Conservation (phyloP, 2,329 filamentous ascomycete species). For the Fusarium temperatum region DNA sequence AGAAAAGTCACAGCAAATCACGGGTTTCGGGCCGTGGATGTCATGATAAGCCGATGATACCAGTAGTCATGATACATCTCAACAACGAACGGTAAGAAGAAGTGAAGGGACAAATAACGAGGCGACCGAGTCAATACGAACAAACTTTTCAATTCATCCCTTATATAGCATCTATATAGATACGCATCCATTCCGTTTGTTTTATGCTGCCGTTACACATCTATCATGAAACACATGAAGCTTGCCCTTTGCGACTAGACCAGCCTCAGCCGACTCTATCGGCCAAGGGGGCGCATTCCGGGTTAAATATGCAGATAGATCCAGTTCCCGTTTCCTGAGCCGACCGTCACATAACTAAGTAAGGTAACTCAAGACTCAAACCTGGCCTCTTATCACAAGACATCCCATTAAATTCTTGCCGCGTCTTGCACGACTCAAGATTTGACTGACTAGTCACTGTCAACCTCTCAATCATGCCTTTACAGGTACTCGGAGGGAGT, state of each 20-base stretch:
- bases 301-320: constrained; percentile 35
- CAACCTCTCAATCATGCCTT: background rate
- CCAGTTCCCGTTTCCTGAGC: constrained; percentile 10
- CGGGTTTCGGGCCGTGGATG: background rate
- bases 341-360: background rate
- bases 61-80: background rate
- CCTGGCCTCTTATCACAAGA: background rate
- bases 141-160: constrained; percentile 35
- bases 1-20: background rate
- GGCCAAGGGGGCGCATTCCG: constrained; percentile 39
- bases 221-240: constrained; percentile 36
- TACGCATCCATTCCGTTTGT: background rate
- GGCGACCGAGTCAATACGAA: background rate
- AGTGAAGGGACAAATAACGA: background rate
- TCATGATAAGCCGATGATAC: background rate
- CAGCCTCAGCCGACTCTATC: constrained; percentile 25
- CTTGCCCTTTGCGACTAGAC: constrained; percentile 38
- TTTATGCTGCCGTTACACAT: constrained; percentile 26
- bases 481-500: constrained; percentile 45
- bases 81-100: background rate
- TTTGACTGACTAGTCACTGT: background rate
- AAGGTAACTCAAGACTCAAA: constrained; percentile 1
- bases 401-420: background rate
- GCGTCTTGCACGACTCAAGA: background rate
- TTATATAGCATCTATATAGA: constrained; percentile 8